Conservation (phyloP, 2,329 filamentous ascomycete species). For the Cladobotryum mycophilum region DNA sequence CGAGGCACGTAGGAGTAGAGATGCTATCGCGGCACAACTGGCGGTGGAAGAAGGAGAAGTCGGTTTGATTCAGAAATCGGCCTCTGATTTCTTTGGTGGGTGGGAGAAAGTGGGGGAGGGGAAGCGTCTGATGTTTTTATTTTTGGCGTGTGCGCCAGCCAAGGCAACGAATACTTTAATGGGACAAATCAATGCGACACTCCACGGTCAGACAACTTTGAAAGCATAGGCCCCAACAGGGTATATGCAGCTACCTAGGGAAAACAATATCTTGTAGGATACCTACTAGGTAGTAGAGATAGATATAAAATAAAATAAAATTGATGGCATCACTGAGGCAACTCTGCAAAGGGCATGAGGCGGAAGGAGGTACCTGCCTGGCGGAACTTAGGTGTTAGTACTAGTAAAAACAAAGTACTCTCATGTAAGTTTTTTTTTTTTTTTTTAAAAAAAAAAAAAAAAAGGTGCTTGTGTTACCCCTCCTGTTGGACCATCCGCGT, state of each 20-base stretch:
- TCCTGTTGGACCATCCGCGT: too few species aligned
- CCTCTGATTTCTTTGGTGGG: slow-evolving; percentile 16
- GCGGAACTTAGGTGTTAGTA: too few species aligned
- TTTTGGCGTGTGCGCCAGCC: slow-evolving; percentile 6
- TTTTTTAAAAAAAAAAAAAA: too few species aligned
- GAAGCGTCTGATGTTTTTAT: slow-evolving; percentile 10
- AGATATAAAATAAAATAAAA: not conserved
- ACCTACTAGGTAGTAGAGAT: not conserved
- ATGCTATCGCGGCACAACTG: slow-evolving; percentile 7
- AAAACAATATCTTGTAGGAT: not conserved
- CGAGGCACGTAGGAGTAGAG: slow-evolving; percentile 6
- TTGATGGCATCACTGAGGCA: too few species aligned
- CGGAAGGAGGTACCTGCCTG: too few species aligned
- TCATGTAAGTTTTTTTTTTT: too few species aligned
- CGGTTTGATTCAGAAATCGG: slow-evolving; percentile 5
- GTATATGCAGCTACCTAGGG: not conserved
- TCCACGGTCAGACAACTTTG: not conserved
- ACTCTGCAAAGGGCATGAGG: too few species aligned
- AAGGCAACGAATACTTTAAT: not conserved
- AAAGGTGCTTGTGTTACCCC: too few species aligned
- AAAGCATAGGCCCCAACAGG: not conserved
- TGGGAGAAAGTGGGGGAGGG: slow-evolving; percentile 21
- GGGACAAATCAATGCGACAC: not conserved
- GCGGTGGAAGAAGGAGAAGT: slow-evolving; percentile 7
- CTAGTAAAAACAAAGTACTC: too few species aligned